Percentiles rank a stretch among this genome's conserved stretches.
phyloP scores from a whole-genome alignment of 805 yeast species.

The Tetrapisispora namnaoensis region DNA sequence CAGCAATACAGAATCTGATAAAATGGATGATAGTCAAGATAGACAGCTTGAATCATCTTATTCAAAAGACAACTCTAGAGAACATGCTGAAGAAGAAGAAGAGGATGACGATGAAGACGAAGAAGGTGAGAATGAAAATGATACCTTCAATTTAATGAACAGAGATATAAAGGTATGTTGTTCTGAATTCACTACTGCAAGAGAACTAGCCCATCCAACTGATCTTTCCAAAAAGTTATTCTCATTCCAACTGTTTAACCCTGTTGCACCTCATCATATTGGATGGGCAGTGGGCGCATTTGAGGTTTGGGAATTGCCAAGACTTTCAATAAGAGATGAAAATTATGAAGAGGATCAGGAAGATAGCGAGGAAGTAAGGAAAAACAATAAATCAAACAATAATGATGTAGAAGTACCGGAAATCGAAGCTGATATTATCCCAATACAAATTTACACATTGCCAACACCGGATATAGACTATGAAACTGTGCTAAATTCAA shows the following conservation, averaged over 20 bases:
- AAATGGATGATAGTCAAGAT: neutral
- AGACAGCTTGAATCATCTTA: neutral
- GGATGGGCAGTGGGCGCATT: constrained; percentile 95
- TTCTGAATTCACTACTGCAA: constrained; percentile 58
- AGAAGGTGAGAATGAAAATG: constrained; percentile 23
- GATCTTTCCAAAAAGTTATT: constrained; percentile 68
- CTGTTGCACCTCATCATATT: constrained; percentile 86
- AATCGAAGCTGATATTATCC: constrained; percentile 33
- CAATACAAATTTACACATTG: constrained; percentile 52
- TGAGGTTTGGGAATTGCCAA: constrained; percentile 36
- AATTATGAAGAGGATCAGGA: constrained; percentile 27
- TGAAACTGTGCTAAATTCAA: constrained; percentile 54
- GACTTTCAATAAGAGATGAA: constrained; percentile 12
- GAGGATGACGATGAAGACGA: constrained; percentile 25
- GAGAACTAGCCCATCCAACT: constrained; percentile 64
- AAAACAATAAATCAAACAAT: constrained; percentile 22
- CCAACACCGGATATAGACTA: constrained; percentile 40
- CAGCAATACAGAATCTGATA: neutral
- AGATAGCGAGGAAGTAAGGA: constrained; percentile 31
- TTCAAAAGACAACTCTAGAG: neutral
- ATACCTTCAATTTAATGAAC: constrained; percentile 18
- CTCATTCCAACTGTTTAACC: constrained; percentile 64
- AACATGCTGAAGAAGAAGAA: constrained; percentile 3
- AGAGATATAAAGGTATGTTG: constrained; percentile 54
- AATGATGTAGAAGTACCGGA: constrained; percentile 28